Conservation (phyloP, 1,284 basidiomycete genomes). For the Volvariella surrecta region DNA sequence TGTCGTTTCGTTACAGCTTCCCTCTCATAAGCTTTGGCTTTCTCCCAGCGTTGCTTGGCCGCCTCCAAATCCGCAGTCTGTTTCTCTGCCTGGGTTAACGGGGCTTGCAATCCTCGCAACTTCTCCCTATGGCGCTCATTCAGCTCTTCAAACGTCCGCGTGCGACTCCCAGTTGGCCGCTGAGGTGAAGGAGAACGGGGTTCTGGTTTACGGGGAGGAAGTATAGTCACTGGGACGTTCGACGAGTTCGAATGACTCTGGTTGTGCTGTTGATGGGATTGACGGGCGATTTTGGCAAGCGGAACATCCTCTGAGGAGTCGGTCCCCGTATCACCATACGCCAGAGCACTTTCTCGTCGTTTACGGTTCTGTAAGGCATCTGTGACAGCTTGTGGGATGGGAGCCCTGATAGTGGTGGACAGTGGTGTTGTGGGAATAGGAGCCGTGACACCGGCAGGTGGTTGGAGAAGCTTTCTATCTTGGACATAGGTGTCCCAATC, state of each 20-base stretch:
- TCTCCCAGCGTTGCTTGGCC: slow-evolving; percentile 71
- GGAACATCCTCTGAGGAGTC: slow-evolving; percentile 48
- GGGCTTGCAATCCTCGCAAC: slow-evolving; percentile 65
- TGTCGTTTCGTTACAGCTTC: slow-evolving; percentile 60
- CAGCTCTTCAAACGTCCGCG: slow-evolving; percentile 71
- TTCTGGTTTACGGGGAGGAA: slow-evolving; percentile 47
- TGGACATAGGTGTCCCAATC: slow-evolving; percentile 76
- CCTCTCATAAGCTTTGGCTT: slow-evolving; percentile 58
- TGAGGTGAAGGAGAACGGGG: slow-evolving; percentile 29
- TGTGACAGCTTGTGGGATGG: slow-evolving; percentile 60
- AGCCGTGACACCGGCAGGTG: slow-evolving; percentile 66
- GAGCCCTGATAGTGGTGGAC: slow-evolving; percentile 32
- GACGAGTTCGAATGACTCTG: slow-evolving; percentile 14
- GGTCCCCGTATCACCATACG: slow-evolving; percentile 29
- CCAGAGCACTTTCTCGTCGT: slow-evolving; percentile 50
- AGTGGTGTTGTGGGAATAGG: slow-evolving; percentile 59
- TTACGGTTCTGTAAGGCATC: slow-evolving; percentile 65
- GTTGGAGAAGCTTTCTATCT: slow-evolving; percentile 72
- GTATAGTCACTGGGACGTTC: slow-evolving; percentile 43
- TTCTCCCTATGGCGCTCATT: slow-evolving; percentile 76
- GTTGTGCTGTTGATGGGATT: slow-evolving; percentile 13
- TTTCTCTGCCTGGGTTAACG: slow-evolving; percentile 62
- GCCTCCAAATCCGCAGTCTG: slow-evolving; percentile 61
- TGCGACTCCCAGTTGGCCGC: slow-evolving; percentile 35
- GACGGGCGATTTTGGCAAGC: slow-evolving; percentile 29